phyloP scores from a whole-genome alignment of 352 stramenopile species.

The Phytophthora citricola region DNA sequence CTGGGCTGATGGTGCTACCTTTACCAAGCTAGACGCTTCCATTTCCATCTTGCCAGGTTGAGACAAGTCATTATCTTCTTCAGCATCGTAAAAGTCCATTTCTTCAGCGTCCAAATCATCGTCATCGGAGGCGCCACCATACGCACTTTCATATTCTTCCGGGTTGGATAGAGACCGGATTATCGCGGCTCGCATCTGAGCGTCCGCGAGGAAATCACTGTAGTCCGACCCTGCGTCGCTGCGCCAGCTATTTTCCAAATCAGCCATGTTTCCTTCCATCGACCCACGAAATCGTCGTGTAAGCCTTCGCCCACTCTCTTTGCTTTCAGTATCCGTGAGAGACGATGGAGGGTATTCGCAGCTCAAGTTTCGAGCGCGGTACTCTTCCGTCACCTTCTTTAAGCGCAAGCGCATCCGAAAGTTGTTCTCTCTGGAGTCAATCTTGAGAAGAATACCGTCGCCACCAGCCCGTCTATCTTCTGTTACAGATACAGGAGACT shows the following conservation, averaged over 20 bases:
- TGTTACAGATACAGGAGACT: not conserved
- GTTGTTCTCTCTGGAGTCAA: conserved; percentile 71
- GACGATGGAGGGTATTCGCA: conserved; percentile 60
- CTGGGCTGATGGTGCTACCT: not conserved
- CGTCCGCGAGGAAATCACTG: conserved; percentile 77
- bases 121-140: conserved; percentile 59
- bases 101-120: conserved; percentile 53
- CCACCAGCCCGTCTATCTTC: not conserved
- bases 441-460: conserved; percentile 62
- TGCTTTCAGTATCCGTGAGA: conserved; percentile 56
- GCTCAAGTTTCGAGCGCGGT: conserved; percentile 70
- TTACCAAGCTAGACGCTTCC: not conserved
- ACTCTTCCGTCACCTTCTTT: conserved; percentile 71
- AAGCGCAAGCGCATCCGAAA: conserved; percentile 80
- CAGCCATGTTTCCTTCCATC: conserved; percentile 34
- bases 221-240: conserved; percentile 82
- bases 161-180: conserved; percentile 73
- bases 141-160: conserved; percentile 49
- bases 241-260: conserved; percentile 67
- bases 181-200: conserved; percentile 82
- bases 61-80: conserved; percentile 24
- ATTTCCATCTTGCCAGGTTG: conserved; percentile 11
- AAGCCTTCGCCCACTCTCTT: conserved; percentile 40
- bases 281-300: conserved; percentile 41
- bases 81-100: conserved; percentile 41